Base-by-base conservation (phyloP, 2,329 filamentous ascomycete species). In the Phialophora expanda region DNA sequence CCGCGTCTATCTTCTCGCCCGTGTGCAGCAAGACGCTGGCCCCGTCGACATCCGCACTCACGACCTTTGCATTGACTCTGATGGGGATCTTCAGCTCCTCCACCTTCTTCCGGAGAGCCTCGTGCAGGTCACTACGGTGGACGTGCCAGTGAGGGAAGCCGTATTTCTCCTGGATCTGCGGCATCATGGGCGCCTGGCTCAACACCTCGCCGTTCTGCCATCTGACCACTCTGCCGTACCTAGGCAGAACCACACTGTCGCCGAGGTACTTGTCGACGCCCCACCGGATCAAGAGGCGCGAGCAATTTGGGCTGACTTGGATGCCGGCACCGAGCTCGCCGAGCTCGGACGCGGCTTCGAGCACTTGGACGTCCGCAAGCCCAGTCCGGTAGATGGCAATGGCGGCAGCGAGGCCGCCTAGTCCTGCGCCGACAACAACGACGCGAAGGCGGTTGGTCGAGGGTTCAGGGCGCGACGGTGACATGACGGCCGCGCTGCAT, bases 101-200 rank as follows among this genome's bases (percentile, higher is more conserved):
- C 32, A 56, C 54, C 7, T 20, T 56, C 54, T 41, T 56, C 54
- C 54, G 41, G 30, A 56, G 30, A 38, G 54, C 54, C 30, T 56
- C 54, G 11, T 56, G 54, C 30, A 56, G 12, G n/a, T 56, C 54
- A 1, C 32, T n/a, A 11, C 54, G n/a, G n/a, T 56, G 54, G 1
- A 56, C 54, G 24, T 56, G 54, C 54, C 54, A 56, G 54, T 56
- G 54, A 4, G 54, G 54, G 17, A 56, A 56, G 54, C 54, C 54
- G 54, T 56, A 56, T 24, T 56, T 56, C 54, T 56, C 54, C 54
- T 56, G 54, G 32, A 56, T 56, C 30, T 56, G 54, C 28, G 54
- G 54, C 54, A 56, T 56, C 54, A 56, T 56, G 17, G 54, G 54
- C 30, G 54, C 54, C 54, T 56, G 54, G 54, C 30, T 41, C 54